phyloP scores from a whole-genome alignment of 2,329 filamentous ascomycete species.

The Ophiostoma sp. region DNA sequence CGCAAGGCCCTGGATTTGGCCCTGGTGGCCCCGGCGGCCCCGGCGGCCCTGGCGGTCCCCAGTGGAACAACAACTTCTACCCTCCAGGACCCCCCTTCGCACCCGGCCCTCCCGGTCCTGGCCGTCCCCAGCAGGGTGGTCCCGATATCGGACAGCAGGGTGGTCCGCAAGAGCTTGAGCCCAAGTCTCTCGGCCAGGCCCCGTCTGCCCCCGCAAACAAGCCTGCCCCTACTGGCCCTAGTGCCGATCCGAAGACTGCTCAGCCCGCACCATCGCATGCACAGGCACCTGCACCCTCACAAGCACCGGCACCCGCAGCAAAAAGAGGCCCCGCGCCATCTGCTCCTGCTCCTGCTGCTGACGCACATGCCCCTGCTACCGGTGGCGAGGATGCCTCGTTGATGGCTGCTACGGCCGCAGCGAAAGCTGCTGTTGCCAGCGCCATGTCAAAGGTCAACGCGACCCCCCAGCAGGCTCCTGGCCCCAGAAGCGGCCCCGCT shows the following conservation, averaged over 20 bases:
- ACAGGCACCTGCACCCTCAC: background rate
- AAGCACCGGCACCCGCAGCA: background rate
- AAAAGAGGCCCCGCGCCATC: background rate
- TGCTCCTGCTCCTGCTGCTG: background rate
- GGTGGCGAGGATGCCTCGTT: conserved; percentile 39
- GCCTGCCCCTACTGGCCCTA: conserved; percentile 40
- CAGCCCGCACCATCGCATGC: background rate
- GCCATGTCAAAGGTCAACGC: conserved; percentile 9
- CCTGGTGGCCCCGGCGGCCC: conserved; percentile 41
- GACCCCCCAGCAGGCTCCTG: conserved; percentile 68
- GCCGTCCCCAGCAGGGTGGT: background rate
- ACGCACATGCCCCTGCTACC: background rate
- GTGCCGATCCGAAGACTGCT: background rate
- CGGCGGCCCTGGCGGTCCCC: conserved; percentile 26
- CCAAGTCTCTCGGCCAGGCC: conserved; percentile 47
- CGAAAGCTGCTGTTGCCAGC: conserved; percentile 67
- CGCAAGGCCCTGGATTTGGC: conserved; percentile 59
- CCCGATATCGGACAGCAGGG: conserved; percentile 26
- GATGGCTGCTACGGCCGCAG: conserved; percentile 66
- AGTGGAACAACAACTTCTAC: conserved; percentile 55
- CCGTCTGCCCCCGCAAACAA: conserved; percentile 29
- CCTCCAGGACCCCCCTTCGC: conserved; percentile 28
- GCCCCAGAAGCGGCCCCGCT: conserved; percentile 47
- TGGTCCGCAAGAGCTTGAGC: conserved; percentile 45
- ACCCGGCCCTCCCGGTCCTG: background rate